A percentile compares a stretch with the other conserved stretches of the same genome.
These are phyloP conservation scores for Ogataea corticis DNA, from an alignment of 805 yeast genomes.

Conservation along the genomic window DNA sequence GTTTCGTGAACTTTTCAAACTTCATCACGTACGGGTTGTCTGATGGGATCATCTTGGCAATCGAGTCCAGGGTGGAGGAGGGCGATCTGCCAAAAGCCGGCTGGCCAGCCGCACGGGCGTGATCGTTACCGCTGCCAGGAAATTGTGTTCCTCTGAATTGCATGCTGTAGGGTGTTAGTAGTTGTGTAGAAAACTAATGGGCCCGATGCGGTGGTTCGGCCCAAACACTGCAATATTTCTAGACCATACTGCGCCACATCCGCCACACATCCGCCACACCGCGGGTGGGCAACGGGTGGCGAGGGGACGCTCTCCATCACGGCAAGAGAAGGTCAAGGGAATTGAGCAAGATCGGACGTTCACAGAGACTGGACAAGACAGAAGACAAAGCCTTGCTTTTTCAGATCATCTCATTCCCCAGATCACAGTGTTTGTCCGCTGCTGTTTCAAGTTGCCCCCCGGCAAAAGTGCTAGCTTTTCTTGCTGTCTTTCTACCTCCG, in stretches of 20 bases:
- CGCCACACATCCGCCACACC: no score
- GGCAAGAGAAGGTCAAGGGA: no score
- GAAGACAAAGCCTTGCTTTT: neutral
- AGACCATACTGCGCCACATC: no score
- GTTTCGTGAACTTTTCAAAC: constrained; percentile 53
- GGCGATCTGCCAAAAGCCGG: constrained; percentile 12
- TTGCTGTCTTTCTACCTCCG: neutral
- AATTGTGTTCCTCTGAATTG: constrained; percentile 37
- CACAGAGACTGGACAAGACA: neutral
- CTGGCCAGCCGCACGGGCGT: constrained; percentile 7
- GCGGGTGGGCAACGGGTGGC: no score
- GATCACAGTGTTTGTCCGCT: neutral
- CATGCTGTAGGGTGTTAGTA: constrained; percentile 16
- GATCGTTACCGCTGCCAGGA: constrained; percentile 20
- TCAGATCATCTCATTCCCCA: no score
- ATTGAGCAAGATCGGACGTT: no score
- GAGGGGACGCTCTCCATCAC: no score
- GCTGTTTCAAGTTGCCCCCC: neutral
- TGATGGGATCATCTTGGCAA: constrained; percentile 33
- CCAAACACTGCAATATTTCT: no score
- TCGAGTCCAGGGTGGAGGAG: constrained; percentile 24
- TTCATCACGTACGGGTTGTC: constrained; percentile 34
- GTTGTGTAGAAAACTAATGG: constrained; percentile 1
- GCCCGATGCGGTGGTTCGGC: no score
- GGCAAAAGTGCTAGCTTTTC: neutral